Base-by-base conservation (phyloP, 2,329 filamentous ascomycete genomes). In the Dryadomyces quercus-mongolicae region DNA sequence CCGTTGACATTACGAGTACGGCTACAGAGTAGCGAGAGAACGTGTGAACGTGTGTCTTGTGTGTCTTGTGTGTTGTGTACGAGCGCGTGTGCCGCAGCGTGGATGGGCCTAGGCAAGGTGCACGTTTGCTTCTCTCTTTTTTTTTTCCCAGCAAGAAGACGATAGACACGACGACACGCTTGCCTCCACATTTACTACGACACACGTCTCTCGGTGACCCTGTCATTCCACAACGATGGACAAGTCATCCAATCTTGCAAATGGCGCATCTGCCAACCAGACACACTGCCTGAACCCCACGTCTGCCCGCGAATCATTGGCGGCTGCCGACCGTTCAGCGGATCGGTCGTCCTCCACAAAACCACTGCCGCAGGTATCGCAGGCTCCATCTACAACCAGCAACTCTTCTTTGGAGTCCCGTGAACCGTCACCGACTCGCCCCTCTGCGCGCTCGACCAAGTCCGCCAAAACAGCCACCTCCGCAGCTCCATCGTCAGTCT, bases 371-470 rank as follows among this genome's bases (percentile, higher is more conserved):
- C 59, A 59, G 42, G 22, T 58, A 22, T 56, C 61, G 38, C 54
- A 58, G 40, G 46, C 59, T 25, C 52, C 59, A n/a, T n/a, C 65
- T 62, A 6, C 6, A 65, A n/a, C n/a, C 64, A 18, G 59, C 62
- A 52, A 60, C 59, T 67, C 67, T n/a, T n/a, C n/a, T n/a, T n/a
- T n/a, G 52, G 56, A 63, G 18, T 68, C 67, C 43, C 68, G 76
- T 61, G 75, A 78, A 54, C 64, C 72, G 18, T 79, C 76, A 13
- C 75, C 75, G 16, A 68, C 67, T 50, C 67, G 73, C 51, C 69
- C 70, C 61, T 42, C 65, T 62, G 60, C 68, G 65, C 62, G 64
- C 40, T 59, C 60, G 6, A 55, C 55, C 43, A 60, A 51, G n/a
- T 18, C 55, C 25, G 62, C 61, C 38, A 62, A 61, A 53, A 56